Evolutionary conservation across 805 yeast genomes (phyloP).

Genomic region (Sungouiella blattae): DNA sequence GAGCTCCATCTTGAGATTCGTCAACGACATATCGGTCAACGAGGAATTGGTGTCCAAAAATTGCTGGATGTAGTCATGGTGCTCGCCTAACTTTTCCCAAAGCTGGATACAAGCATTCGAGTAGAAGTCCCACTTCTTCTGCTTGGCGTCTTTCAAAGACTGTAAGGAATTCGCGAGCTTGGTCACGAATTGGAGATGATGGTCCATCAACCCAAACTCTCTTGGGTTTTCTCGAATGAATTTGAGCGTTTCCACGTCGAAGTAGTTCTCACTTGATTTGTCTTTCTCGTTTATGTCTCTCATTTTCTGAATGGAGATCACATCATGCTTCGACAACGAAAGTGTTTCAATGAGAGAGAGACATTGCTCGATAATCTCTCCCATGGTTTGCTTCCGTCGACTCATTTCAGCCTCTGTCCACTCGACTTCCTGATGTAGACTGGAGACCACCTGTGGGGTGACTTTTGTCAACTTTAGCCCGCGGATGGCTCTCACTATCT

Average conservation of each 20-base stretch:
- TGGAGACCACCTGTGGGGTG: constrained; percentile 24
- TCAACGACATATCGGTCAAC: constrained; percentile 46
- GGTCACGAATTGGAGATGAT: constrained; percentile 30
- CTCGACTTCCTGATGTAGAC: constrained; percentile 23
- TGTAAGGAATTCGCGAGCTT: constrained; percentile 30
- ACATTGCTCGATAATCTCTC: constrained; percentile 20
- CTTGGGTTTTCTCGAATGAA: constrained; percentile 35
- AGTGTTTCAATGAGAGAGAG: constrained; percentile 24
- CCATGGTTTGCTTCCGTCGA: constrained; percentile 22
- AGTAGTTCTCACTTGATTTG: constrained; percentile 24
- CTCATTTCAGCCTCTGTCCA: constrained; percentile 23
- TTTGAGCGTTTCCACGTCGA: constrained; percentile 36
- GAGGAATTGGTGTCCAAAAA: constrained; percentile 47
- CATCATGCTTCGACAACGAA: constrained; percentile 30
- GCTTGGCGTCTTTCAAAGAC: constrained; percentile 30
- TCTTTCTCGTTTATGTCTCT: constrained; percentile 14
- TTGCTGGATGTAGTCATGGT: constrained; percentile 30
- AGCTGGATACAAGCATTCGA: constrained; percentile 42
- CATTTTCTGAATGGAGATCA: constrained; percentile 30
- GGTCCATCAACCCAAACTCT: constrained; percentile 37
- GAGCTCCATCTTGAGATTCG: constrained; percentile 52
- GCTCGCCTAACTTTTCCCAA: constrained; percentile 58
- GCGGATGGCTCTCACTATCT: constrained; percentile 33
- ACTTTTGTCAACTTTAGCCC: constrained; percentile 34
- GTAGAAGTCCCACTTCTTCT: constrained; percentile 33